These are phyloP conservation scores for Pulicaria dysenterica DNA, from an alignment of 129 eudicot genomes.

Conservation along the genomic window DNA sequence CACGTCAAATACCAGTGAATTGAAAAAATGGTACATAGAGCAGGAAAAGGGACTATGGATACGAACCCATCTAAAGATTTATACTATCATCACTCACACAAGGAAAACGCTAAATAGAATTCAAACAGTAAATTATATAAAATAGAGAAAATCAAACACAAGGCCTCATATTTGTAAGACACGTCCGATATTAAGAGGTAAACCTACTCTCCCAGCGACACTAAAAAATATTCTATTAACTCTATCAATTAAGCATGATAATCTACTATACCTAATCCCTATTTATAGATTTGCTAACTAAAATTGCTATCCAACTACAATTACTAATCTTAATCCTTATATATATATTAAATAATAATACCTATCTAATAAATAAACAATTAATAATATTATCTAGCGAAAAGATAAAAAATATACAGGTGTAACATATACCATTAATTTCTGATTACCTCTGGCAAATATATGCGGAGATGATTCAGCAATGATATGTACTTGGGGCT, in stretches of 20 bases:
- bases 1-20: too few species aligned
- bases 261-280: neutral
- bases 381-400: neutral
- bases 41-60: too few species aligned
- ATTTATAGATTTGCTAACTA: neutral
- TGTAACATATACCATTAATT: neutral
- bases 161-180: neutral
- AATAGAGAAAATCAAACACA: neutral
- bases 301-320: neutral
- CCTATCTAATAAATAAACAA: neutral
- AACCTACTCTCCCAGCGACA: neutral
- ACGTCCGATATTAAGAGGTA: neutral
- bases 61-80: neutral
- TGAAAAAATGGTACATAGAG: neutral
- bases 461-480: constrained; percentile 96
- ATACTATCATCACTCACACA: constrained; percentile 11
- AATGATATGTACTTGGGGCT: constrained; percentile 94
- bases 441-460: constrained; percentile 86
- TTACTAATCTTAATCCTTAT: neutral
- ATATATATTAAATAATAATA: neutral
- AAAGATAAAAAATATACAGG: neutral
- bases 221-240: neutral
- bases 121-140: neutral
- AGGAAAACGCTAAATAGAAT: neutral
- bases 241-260: neutral